Conservation (phyloP, 2,329 filamentous ascomycete genomes). For the Ceratocystis lukuohia region DNA sequence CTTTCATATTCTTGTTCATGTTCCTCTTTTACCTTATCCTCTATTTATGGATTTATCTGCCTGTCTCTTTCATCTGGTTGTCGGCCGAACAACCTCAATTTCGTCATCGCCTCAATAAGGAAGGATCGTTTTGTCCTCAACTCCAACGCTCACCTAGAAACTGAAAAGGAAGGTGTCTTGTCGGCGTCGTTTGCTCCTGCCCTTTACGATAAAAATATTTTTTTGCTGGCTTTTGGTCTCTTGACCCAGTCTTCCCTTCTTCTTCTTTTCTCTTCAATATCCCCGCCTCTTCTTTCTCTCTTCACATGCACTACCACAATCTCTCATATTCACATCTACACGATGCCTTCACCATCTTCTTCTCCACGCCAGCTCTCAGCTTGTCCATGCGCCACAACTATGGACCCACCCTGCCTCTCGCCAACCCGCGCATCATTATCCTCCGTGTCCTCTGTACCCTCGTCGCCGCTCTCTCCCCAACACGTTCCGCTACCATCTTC, state of each 20-base stretch:
- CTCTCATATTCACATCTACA: not conserved
- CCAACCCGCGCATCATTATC: not conserved
- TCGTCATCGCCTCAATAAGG: not conserved
- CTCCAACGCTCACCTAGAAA: not conserved
- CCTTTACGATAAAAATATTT: not conserved
- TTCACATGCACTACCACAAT: conserved; percentile 6
- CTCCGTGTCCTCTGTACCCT: not conserved
- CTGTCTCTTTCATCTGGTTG: not conserved
- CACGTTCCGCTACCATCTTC: not conserved
- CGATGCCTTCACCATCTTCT: not conserved
- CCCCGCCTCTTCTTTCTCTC: not conserved
- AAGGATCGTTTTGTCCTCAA: not conserved
- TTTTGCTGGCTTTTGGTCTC: not conserved
- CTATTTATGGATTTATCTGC: not conserved
- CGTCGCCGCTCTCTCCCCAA: not conserved
- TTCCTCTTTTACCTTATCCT: not conserved
- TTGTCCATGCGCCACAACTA: not conserved
- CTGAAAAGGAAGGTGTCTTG: not conserved
- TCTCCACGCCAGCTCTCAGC: not conserved
- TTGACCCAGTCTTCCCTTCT: not conserved
- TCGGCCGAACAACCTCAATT: not conserved
- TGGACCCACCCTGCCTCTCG: not conserved
- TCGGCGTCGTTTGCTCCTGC: not conserved
- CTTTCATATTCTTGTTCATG: too few species aligned
- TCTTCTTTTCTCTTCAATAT: not conserved